Evolutionary conservation across 2,329 filamentous ascomycete species (phyloP), one percentile per base, ranked within the genome.

Genomic region (Neofusicoccum kwambonambiense): DNA sequence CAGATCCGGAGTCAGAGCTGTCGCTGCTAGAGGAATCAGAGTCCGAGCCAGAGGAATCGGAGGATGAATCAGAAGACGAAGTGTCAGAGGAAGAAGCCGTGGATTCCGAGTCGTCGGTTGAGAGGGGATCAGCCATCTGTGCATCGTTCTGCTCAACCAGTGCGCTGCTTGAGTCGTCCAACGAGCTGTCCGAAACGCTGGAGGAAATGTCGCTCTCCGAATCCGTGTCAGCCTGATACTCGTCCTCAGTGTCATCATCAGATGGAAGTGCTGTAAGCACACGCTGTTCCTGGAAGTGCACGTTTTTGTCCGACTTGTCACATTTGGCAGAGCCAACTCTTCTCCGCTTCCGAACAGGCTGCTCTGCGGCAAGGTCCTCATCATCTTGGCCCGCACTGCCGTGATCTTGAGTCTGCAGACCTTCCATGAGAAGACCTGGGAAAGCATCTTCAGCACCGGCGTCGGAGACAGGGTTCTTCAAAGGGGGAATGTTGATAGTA

Each of bases 401-500:
- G 7, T 57, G 22, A 11, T 44, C 19, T 31, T 54, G 35, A 9
- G 27, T 2, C 6, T 31, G 52, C 4, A 17, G 31, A 4, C 12
- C 37, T 15, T 27, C n/a, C n/a, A 52, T 54, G 9, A 61, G 63
- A 9, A 65, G 63, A 7, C 17, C 54, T 6, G 44, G 22, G 13
- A 42, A 13, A 11, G 37, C 4, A 34, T 77, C 76, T 2, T 76
- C 73, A 2, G 72, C 70, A 19, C 77, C 74, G 9, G 76, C 70
- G 63, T 81, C 78, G 11, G 75, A 75, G 69, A 42, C n/a, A 13
- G 64, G 39, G 70, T 86, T 85, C 74, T 95, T 96, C 67, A 89
- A 84, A 1, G 92, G 89, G 0, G 91, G 90, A 15, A 96, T 91
- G 12, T 83, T 79, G 44, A 96, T 80, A 0, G 84, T 75, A 0